phyloP scores from a whole-genome alignment of 2,329 filamentous ascomycete genomes.

The Beauveria varroae region DNA sequence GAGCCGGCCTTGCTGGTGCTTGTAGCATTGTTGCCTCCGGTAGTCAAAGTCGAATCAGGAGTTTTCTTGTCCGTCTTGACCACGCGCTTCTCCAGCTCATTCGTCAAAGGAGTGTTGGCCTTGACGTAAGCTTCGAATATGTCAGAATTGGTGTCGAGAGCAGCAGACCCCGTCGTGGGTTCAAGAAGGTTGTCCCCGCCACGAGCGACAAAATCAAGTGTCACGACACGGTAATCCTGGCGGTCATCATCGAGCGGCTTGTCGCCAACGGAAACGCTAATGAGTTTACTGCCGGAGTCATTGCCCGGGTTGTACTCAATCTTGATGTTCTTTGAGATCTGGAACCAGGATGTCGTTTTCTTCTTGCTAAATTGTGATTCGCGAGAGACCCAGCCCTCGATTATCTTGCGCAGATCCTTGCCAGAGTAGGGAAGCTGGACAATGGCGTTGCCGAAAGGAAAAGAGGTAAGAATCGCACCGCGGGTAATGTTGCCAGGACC shows the following conservation, averaged over 20 bases:
- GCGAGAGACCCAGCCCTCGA: conserved; percentile 51
- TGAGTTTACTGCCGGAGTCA: conserved; percentile 40
- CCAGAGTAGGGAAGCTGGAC: conserved; percentile 50
- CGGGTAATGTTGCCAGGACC: conserved; percentile 54
- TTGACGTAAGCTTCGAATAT: conserved; percentile 45
- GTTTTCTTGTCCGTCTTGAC: conserved; percentile 14
- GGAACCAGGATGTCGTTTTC: conserved; percentile 50
- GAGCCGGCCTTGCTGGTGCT: neutral
- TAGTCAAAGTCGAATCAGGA: neutral
- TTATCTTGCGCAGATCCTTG: conserved; percentile 44
- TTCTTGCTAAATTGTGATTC: conserved; percentile 47
- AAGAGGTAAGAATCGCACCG: conserved; percentile 55
- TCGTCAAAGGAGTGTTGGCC: conserved; percentile 39
- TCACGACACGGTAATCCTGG: conserved; percentile 49
- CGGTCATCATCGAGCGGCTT: conserved; percentile 35
- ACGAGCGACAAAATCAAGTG: conserved; percentile 54
- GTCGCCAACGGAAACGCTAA: conserved; percentile 43
- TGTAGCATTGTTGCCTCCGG: neutral
- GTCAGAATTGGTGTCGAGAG: conserved; percentile 46
- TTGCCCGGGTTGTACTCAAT: conserved; percentile 50
- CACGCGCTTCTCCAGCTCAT: conserved; percentile 38
- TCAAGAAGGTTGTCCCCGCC: conserved; percentile 56
- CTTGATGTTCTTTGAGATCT: conserved; percentile 49
- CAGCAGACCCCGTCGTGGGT: conserved; percentile 29
- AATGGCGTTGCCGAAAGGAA: conserved; percentile 59